These are phyloP conservation scores for Aureococcus anophagefferens DNA, from an alignment of 108 stramenopile genomes.

Conservation along the genomic window DNA sequence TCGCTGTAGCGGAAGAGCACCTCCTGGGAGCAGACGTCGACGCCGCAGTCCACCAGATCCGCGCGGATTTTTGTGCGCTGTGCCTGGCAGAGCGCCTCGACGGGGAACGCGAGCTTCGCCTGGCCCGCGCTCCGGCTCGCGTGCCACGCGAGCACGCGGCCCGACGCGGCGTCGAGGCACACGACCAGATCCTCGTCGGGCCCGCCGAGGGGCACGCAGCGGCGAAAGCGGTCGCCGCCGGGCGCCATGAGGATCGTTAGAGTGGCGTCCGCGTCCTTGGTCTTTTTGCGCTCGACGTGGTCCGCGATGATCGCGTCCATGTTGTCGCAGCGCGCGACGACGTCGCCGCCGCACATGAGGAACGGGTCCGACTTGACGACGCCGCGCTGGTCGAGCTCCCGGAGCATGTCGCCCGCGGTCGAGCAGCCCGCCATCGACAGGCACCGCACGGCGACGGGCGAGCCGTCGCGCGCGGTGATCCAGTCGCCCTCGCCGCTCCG, in stretches of 20 bases:
- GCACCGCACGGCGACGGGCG: slow-evolving; percentile 35
- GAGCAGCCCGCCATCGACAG: slow-evolving; percentile 57
- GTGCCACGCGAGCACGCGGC: slow-evolving; percentile 14
- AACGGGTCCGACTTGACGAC: slow-evolving; percentile 90
- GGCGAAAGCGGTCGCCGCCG: slow-evolving; percentile 40
- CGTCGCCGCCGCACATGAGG: slow-evolving; percentile 82
- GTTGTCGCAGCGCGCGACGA: slow-evolving; percentile 68
- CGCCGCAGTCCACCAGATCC: slow-evolving; percentile 81
- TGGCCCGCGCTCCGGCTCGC: neutral
- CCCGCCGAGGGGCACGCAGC: neutral
- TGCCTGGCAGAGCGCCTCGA: slow-evolving; percentile 40
- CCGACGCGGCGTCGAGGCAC: slow-evolving; percentile 20
- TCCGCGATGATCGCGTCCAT: slow-evolving; percentile 20
- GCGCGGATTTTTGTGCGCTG: slow-evolving; percentile 20
- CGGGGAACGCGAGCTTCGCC: neutral
- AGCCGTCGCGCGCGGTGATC: slow-evolving; percentile 5
- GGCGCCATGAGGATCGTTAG: slow-evolving; percentile 73
- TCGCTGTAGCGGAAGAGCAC: slow-evolving; percentile 86
- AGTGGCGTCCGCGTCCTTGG: slow-evolving; percentile 59
- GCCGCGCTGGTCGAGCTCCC: slow-evolving; percentile 84
- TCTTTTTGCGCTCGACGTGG: slow-evolving; percentile 55
- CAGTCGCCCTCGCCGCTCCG: neutral
- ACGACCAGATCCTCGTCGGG: slow-evolving; percentile 6
- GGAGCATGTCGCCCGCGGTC: slow-evolving; percentile 85
- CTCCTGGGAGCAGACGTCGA: slow-evolving; percentile 93